Conservation (phyloP, 2,329 filamentous ascomycete genomes). For the Pseudogymnoascus sp. region DNA sequence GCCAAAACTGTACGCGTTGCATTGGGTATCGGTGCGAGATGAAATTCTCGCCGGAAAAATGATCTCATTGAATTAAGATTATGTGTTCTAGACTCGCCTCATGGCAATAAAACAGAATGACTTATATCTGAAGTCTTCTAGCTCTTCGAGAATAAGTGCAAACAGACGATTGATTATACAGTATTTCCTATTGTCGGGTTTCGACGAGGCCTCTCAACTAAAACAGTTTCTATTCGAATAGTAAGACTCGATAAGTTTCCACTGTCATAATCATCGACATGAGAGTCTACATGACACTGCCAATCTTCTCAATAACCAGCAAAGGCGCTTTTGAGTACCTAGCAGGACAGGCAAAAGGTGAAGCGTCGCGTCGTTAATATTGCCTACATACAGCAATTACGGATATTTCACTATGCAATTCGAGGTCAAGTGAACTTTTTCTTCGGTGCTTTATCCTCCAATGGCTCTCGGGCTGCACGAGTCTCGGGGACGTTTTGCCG, state of each 20-base stretch:
- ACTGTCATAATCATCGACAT: too few species aligned
- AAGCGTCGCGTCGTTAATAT: not conserved
- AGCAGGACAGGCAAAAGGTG: not conserved
- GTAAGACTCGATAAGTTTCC: too few species aligned
- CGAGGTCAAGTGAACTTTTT: not conserved
- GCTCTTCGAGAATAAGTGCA: not conserved
- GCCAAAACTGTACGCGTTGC: not conserved
- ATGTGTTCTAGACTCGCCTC: not conserved
- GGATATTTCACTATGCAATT: not conserved
- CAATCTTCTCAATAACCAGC: not conserved
- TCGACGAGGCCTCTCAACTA: too few species aligned
- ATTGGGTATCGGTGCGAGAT: slow-evolving; percentile 1
- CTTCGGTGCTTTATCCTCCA: not conserved
- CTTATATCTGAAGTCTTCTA: not conserved
- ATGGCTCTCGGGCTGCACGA: not conserved
- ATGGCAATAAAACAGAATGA: not conserved
- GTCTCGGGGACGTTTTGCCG: not conserved
- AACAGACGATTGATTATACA: not conserved
- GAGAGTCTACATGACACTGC: not conserved
- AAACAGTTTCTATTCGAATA: too few species aligned
- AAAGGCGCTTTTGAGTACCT: not conserved
- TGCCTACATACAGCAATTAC: not conserved
- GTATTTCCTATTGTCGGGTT: too few species aligned
- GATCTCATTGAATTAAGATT: slow-evolving; percentile 2
- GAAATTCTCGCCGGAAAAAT: not conserved